Conservation (phyloP, 176 grass and related monocot genomes). For the Carex parvula region DNA sequence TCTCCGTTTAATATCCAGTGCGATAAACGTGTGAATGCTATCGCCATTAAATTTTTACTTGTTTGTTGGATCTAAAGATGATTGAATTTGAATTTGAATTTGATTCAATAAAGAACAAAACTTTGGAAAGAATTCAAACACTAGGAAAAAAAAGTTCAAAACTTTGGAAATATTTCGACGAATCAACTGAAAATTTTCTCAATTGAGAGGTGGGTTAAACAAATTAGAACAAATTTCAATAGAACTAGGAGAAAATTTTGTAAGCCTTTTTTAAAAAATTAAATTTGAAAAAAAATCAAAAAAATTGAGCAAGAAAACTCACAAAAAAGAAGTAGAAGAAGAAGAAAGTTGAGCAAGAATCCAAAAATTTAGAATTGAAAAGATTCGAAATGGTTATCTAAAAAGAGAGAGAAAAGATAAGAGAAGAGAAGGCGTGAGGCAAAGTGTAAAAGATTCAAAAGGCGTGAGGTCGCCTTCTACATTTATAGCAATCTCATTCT, state of each 20-base stretch:
- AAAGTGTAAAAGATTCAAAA: too few relatives aligned
- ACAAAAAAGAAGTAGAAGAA: neutral
- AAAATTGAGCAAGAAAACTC: neutral
- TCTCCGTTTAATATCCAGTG: slow-evolving; percentile 38
- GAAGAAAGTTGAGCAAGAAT: neutral
- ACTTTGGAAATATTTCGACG: neutral
- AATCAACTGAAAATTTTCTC: neutral
- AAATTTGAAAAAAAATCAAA: neutral
- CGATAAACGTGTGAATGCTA: slow-evolving; percentile 44
- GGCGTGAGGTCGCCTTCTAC: neutral
- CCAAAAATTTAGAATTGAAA: neutral
- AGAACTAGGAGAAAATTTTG: neutral
- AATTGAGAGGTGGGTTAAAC: neutral
- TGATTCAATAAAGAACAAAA: neutral
- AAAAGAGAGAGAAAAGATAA: neutral
- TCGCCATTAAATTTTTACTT: slow-evolving; percentile 28
- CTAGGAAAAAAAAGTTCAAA: too few relatives aligned
- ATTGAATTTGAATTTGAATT: neutral
- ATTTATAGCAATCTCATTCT: neutral
- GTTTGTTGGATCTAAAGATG: neutral
- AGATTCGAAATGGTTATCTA: neutral
- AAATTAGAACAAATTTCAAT: neutral
- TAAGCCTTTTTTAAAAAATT: neutral
- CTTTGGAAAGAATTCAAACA: neutral
- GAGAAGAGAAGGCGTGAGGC: neutral